Evolutionary conservation across 305 asterid genomes (phyloP), one percentile per base, ranked within the genome.

Genomic region (Stenogyne calaminthoides): DNA sequence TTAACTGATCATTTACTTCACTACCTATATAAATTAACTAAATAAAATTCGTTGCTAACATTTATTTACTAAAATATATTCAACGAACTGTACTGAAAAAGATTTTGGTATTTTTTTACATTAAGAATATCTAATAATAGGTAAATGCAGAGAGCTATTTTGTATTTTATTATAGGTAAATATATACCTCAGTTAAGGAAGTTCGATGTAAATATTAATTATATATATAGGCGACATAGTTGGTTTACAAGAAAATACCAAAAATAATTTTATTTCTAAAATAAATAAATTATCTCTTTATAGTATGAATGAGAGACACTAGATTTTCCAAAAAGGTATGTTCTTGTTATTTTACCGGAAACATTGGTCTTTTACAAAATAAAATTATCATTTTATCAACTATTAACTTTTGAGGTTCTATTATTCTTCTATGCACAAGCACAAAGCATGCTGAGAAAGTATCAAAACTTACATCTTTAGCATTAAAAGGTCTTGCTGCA

Each of bases 391-490:
- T 32, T 32, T 32, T 32, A 32, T 32, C 36, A 32, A 32, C 7
- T 8, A 36, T 25, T 36, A 66, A 44, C 10, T 7, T 11, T n/a
- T 29, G 64, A 65, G 60, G 60, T 67, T 27, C 42, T 14, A 16
- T 37, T 7, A 22, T 29, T 63, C 42, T 71, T 51, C 55, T 16
- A 71, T 51, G 20, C 64, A 42, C 25, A 6, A 54, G 64, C 9
- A 63, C 36, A 37, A 36, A 74, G 63, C 66, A 49, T 61, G 9
- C 25, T 42, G 64, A 56, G 57, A 61, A 36, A 37, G 76, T 51
- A 37, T 19, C 56, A 78, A 52, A 69, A 80, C 95, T 85, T 81
- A 87, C 95, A 56, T 87, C 92, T 73, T 77, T 82, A 68, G 76
- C 78, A 77, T 57, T 82, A 39, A 64, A 66, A 73, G 85, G 70